Evolutionary conservation across 2,329 filamentous ascomycete genomes (phyloP), one percentile per base, ranked within the genome.

Genomic region (Fusarium luffae): DNA sequence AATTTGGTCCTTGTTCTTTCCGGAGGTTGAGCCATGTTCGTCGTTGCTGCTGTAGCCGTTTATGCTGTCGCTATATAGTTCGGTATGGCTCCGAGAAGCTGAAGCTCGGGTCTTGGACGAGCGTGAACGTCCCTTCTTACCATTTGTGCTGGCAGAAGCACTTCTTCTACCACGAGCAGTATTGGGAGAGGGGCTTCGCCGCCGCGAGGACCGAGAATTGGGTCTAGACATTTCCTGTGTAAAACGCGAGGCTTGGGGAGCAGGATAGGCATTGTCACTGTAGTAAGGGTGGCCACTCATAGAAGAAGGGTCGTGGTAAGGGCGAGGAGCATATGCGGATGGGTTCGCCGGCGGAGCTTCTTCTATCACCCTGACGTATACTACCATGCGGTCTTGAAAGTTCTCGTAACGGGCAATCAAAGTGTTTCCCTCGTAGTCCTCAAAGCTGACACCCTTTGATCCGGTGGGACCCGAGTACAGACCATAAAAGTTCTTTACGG

Each of bases 401-500:
- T 99, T 99, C 82, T 98, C 95, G 80, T 97, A 98, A 65, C 93
- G 90, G 69, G 95, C 94, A 80, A 99, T 98, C 77, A 99, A 89
- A 66, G 92, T 97, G 76, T 92, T 95, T 76, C 93, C 93, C 75
- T 92, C 85, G 70, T 93, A 89, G 80, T 98, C 95, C 82, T 98
- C 95, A 77, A 99, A 98, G 82, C 93, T 97, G 77, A 99, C 92
- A 71, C 96, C 94, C 78, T 91, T 91, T 73, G 89, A 89, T 73
- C 89, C 87, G 68, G 82, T 82, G 37, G 86, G 85, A 67, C 88
- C 90, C 71, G 95, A 93, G 79, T 98, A 98, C 72, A 99, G 87
- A 66, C 96, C 96, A 79, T 97, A 98, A 83, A 98, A 98, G 85
- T 98, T 98, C 87, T 97, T 98, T 77, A 98, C 95, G 2, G 96